Conservation (phyloP, 2,329 filamentous ascomycete species). For the Alternaria ethzedia region DNA sequence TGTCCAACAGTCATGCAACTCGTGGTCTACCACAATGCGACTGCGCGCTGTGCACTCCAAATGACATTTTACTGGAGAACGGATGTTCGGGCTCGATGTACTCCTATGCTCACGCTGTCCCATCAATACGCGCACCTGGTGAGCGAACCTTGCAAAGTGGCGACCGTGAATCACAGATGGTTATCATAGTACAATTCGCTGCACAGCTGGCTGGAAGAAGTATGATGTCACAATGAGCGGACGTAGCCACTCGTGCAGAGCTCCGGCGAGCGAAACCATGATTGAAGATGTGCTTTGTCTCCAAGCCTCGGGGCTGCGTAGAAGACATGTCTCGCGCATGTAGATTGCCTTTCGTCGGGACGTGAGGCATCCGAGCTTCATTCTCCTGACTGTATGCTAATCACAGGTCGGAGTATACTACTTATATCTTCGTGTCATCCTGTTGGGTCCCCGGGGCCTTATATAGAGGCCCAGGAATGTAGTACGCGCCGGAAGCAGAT, state of each 20-base stretch:
- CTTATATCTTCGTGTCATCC: background rate
- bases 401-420: background rate
- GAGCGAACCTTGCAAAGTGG: background rate
- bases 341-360: background rate
- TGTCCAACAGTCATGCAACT: background rate
- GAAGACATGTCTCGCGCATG: background rate
- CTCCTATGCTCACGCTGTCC: background rate
- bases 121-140: background rate
- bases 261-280: background rate
- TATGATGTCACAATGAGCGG: background rate
- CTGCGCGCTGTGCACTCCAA: background rate
- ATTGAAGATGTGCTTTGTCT: background rate
- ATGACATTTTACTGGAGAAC: background rate
- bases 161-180: background rate
- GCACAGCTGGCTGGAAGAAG: background rate
- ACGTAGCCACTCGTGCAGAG: background rate
- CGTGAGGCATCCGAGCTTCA: background rate
- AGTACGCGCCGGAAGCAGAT: background rate
- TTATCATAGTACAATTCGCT: background rate
- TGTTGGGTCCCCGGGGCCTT: background rate
- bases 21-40: background rate
- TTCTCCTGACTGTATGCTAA: background rate
- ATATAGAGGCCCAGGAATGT: background rate
- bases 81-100: background rate
- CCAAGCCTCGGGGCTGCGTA: background rate